Conservation (phyloP, 352 stramenopile species). For the Peronosclerospora sorghi region DNA sequence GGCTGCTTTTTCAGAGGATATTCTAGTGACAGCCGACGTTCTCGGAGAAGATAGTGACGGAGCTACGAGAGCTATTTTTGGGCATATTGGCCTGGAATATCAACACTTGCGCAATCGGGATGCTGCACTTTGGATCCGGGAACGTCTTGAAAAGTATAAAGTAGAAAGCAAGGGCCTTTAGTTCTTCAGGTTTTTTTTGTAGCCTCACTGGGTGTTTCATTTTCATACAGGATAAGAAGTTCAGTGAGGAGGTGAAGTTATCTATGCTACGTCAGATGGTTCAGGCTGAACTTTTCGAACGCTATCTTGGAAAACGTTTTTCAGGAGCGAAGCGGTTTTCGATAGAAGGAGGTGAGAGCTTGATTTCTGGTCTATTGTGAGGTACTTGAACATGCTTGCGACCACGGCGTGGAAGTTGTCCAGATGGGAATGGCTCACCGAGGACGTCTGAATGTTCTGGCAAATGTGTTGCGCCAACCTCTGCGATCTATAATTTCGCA, state of each 20-base stretch:
- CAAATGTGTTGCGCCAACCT: conserved; percentile 96
- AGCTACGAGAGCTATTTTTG: conserved; percentile 93
- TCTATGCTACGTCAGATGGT: conserved; percentile 92
- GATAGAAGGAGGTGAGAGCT: conserved; percentile 94
- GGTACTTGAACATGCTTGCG: conserved; percentile 90
- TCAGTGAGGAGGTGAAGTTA: conserved; percentile 83
- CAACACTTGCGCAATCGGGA: conserved; percentile 95
- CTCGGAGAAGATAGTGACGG: conserved; percentile 82
- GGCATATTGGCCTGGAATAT: conserved; percentile 95
- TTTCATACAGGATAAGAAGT: conserved; percentile 20
- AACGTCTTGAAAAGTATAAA: conserved; percentile 58
- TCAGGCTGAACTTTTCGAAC: conserved; percentile 95
- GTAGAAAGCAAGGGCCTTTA: conserved; percentile 4
- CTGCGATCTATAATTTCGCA: conserved; percentile 90
- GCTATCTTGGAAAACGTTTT: conserved; percentile 93
- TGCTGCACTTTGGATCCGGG: conserved; percentile 71
- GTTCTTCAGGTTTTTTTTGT: neutral
- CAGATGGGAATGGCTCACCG: conserved; percentile 99
- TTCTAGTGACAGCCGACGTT: too few relatives aligned
- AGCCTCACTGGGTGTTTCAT: neutral
- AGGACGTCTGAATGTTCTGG: conserved; percentile 95
- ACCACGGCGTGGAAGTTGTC: conserved; percentile 93
- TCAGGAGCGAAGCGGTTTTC: conserved; percentile 96
- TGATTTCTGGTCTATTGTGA: conserved; percentile 93
- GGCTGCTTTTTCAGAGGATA: neutral